Evolutionary conservation across 148 eudicot species (phyloP).

Genomic region (Rhododendron henanense): DNA sequence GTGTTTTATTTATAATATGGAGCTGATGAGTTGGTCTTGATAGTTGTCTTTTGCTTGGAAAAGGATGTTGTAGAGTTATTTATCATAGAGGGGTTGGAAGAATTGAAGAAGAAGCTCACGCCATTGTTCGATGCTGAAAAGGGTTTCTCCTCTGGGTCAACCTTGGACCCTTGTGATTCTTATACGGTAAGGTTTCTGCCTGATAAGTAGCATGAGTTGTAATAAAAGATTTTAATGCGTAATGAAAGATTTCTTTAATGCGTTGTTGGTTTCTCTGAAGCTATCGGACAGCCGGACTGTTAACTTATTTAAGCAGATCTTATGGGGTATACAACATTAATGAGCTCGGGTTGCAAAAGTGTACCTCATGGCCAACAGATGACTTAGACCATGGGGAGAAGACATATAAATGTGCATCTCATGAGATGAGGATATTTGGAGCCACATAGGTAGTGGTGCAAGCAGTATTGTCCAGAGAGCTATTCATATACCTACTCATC

Average conservation of each 20-base stretch:
- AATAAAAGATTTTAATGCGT: not conserved
- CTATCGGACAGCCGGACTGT: conserved; percentile 73
- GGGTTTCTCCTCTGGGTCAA: conserved; percentile 61
- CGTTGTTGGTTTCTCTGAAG: conserved; percentile 21
- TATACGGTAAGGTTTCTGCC: conserved; percentile 44
- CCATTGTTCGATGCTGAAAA: conserved; percentile 93
- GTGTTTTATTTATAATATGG: not conserved
- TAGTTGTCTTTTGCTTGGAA: conserved; percentile 9
- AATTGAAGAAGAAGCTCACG: conserved; percentile 80
- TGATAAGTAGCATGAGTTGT: not conserved
- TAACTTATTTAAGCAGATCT: conserved; percentile 84
- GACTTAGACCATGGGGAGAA: conserved; percentile 52
- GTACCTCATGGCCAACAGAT: conserved; percentile 54
- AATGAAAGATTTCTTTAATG: conserved; percentile 4
- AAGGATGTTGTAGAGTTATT: conserved; percentile 7
- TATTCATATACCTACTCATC: conserved; percentile 79
- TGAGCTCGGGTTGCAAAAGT: conserved; percentile 83
- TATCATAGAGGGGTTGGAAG: conserved; percentile 82
- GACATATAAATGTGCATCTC: conserved; percentile 77
- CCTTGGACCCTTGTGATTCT: conserved; percentile 60
- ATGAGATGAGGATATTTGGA: conserved; percentile 92
- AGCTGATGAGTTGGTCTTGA: not conserved
- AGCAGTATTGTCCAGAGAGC: conserved; percentile 98
- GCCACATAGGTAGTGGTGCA: conserved; percentile 93
- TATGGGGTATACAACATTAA: conserved; percentile 88